phyloP scores from a whole-genome alignment of 257 asterid species.

The Fraxinus cuspidata region DNA sequence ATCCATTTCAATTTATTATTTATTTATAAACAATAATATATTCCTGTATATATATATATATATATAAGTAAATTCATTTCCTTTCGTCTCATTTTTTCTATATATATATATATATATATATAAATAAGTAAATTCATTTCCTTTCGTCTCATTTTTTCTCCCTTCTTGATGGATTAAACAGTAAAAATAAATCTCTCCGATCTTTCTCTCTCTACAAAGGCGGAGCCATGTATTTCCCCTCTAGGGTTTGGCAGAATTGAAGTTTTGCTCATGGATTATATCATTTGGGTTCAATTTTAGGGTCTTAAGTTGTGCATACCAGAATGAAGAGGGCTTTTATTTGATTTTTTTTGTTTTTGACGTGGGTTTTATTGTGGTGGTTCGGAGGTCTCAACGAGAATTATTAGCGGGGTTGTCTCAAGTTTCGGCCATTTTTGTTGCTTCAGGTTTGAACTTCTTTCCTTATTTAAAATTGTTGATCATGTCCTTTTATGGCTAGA shows the following conservation, averaged over 20 bases:
- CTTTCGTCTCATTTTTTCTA: neutral
- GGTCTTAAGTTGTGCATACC: neutral
- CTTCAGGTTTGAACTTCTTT: neutral
- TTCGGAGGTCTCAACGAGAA: neutral
- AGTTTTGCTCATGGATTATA: neutral
- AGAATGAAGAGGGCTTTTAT: neutral
- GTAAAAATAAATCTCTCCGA: constrained; percentile 7
- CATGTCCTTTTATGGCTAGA: neutral
- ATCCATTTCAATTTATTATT: neutral
- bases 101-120: too few species aligned
- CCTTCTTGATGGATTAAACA: constrained; percentile 1
- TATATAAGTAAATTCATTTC: neutral
- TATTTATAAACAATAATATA: too few species aligned
- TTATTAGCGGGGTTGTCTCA: neutral
- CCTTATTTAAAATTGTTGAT: neutral
- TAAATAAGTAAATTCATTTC: neutral
- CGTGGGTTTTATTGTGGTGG: neutral
- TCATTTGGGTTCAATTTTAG: neutral
- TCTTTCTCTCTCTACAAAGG: constrained; percentile 1
- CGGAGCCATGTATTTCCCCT: neutral
- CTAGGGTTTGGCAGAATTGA: neutral
- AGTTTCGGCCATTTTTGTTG: neutral
- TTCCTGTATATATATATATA: neutral
- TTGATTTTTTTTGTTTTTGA: neutral
- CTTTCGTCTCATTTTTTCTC: neutral